Evolutionary conservation across 2,329 filamentous ascomycete genomes (phyloP).

Genomic region (Rhynchosporium graminicola): DNA sequence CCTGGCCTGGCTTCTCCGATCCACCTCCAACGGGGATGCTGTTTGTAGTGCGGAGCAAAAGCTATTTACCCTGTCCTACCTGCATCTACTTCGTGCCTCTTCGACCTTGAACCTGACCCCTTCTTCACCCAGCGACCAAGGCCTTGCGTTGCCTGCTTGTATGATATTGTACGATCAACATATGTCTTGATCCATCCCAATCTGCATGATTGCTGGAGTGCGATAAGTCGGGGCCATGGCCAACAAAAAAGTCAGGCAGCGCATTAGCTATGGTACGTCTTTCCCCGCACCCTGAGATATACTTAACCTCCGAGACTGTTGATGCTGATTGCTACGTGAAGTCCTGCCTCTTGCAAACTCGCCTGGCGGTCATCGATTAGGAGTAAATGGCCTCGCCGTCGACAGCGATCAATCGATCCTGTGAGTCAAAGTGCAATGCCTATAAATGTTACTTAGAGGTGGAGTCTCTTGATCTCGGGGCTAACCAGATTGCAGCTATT

Average conservation of each 20-base stretch:
- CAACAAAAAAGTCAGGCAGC: slow-evolving; percentile 68
- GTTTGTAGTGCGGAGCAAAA: slow-evolving; percentile 9
- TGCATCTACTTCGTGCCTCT: background rate
- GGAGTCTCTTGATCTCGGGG: slow-evolving; percentile 16
- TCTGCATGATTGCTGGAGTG: slow-evolving; percentile 27
- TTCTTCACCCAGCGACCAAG: slow-evolving; percentile 2
- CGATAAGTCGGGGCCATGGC: slow-evolving; percentile 50
- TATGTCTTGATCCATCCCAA: slow-evolving; percentile 17
- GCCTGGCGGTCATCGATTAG: slow-evolving; percentile 83
- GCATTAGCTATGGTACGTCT: slow-evolving; percentile 67
- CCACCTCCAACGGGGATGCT: slow-evolving; percentile 14
- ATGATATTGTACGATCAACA: slow-evolving; percentile 19
- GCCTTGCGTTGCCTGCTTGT: slow-evolving; percentile 19
- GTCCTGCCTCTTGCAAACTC: slow-evolving; percentile 73
- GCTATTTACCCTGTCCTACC: slow-evolving; percentile 7
- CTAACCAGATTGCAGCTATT: slow-evolving; percentile 68
- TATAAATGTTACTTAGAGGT: slow-evolving; percentile 7
- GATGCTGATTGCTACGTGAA: slow-evolving; percentile 39
- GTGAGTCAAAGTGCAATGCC: slow-evolving; percentile 49
- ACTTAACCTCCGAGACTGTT: background rate
- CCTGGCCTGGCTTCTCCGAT: slow-evolving; percentile 1
- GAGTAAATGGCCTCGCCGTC: slow-evolving; percentile 91
- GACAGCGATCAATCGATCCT: slow-evolving; percentile 81
- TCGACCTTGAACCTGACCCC: background rate
- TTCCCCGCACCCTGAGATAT: slow-evolving; percentile 10